Evolutionary conservation across 192 early-diverging fungal species (phyloP).

Genomic region (Coemansia sp.): DNA sequence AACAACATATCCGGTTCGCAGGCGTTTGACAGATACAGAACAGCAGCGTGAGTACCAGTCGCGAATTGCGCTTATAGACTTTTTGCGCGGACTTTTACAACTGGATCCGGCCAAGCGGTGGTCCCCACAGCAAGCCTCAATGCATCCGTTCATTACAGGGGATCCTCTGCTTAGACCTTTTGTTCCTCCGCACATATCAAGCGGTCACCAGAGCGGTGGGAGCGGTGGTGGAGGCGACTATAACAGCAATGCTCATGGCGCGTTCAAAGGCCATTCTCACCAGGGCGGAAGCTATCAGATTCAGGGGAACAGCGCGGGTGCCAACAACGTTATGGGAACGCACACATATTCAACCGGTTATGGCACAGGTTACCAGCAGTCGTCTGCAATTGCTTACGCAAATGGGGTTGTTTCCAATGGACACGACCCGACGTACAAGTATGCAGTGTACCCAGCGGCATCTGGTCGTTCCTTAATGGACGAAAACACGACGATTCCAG

Average conservation of each 20-base stretch:
- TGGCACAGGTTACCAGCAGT: not conserved
- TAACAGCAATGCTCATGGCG: slow-evolving; percentile 16
- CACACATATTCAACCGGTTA: not conserved
- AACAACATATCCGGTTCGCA: slow-evolving; percentile 77
- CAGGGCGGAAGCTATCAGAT: not conserved
- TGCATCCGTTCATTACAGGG: slow-evolving; percentile 96
- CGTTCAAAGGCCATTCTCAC: slow-evolving; percentile 1
- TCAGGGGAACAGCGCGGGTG: not conserved
- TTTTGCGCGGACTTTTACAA: slow-evolving; percentile 85
- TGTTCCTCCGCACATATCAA: slow-evolving; percentile 23
- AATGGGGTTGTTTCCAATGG: not conserved
- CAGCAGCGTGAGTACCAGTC: slow-evolving; percentile 54
- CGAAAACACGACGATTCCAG: slow-evolving; percentile 13
- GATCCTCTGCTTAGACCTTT: slow-evolving; percentile 69
- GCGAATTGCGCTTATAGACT: slow-evolving; percentile 84
- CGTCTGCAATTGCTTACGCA: not conserved
- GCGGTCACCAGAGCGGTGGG: not conserved
- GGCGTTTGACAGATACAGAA: slow-evolving; percentile 53
- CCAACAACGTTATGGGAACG: slow-evolving; percentile 4
- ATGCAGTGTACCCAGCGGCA: not conserved
- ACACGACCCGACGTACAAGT: not conserved
- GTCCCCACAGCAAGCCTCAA: slow-evolving; percentile 91
- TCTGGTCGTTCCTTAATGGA: slow-evolving; percentile 7
- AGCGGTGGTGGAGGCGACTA: slow-evolving; percentile 21
- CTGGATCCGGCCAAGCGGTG: slow-evolving; percentile 92